Conservation (phyloP, 2,329 filamentous ascomycete species). For the Pseudogymnoascus sp. region DNA sequence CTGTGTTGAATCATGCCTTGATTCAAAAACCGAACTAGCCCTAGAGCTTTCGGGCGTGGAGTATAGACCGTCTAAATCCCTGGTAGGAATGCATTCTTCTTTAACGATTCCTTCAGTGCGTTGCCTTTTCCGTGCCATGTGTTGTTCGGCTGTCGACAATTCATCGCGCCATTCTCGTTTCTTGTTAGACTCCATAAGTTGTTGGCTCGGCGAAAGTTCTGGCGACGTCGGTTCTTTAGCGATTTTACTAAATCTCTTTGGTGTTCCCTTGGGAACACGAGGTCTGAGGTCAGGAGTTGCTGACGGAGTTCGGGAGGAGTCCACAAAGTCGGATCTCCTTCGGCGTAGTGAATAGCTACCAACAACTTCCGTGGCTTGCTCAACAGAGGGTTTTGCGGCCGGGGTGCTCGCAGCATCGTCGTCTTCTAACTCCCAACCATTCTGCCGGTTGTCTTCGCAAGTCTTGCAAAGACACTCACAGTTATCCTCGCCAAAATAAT, state of each 20-base stretch:
- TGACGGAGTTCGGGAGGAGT: conserved; percentile 50
- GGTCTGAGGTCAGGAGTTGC: conserved; percentile 42
- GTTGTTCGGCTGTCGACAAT: conserved; percentile 10
- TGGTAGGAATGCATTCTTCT: conserved; percentile 9
- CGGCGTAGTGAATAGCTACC: conserved; percentile 49
- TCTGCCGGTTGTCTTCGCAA: conserved; percentile 67
- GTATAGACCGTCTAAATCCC: not conserved
- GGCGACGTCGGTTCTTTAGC: conserved; percentile 18
- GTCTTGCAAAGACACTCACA: conserved; percentile 88
- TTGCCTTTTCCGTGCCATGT: not conserved
- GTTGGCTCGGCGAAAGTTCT: conserved; percentile 19
- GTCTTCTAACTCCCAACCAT: conserved; percentile 68
- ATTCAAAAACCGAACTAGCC: conserved; percentile 9
- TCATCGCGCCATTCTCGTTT: conserved; percentile 22
- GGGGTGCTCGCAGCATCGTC: conserved; percentile 26
- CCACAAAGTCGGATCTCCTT: conserved; percentile 38
- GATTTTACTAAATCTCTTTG: conserved; percentile 21
- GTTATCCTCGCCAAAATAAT: conserved; percentile 92
- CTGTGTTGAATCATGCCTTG: not conserved
- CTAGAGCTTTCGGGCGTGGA: conserved; percentile 9
- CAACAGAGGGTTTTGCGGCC: conserved; percentile 25
- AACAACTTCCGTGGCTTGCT: conserved; percentile 18
- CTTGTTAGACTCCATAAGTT: conserved; percentile 14
- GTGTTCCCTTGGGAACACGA: conserved; percentile 22
- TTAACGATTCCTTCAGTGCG: not conserved